phyloP scores from a whole-genome alignment of 441 rosid species.

The Erodium texanum region DNA sequence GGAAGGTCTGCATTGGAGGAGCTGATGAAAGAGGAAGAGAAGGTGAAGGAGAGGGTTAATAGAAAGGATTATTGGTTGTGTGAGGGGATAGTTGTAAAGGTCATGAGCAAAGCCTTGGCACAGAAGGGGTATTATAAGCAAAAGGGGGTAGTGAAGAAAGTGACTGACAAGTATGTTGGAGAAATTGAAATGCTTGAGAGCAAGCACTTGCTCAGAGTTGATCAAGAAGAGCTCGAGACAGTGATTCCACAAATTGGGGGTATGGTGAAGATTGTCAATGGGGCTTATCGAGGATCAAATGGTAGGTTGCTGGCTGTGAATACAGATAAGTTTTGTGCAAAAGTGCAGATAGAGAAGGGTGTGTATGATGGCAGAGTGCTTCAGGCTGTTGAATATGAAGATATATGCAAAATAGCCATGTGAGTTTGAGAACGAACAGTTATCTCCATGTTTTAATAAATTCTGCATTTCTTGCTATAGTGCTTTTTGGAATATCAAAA shows the following conservation, averaged over 20 bases:
- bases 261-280: conserved; percentile 69
- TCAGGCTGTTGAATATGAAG: conserved; percentile 78
- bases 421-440: conserved; percentile 15
- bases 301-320: conserved; percentile 71
- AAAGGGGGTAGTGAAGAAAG: conserved; percentile 72
- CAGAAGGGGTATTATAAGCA: conserved; percentile 84
- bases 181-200: conserved; percentile 77
- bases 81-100: conserved; percentile 79
- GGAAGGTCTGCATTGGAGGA: conserved; percentile 59
- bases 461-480: background rate
- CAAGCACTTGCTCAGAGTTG: conserved; percentile 73
- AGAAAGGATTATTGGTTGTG: conserved; percentile 85
- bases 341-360: conserved; percentile 86
- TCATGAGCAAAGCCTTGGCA: conserved; percentile 71
- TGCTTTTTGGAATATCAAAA: background rate
- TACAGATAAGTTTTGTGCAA: conserved; percentile 76
- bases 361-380: conserved; percentile 80
- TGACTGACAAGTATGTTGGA: conserved; percentile 76
- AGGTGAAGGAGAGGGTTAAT: conserved; percentile 63
- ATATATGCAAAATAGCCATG: conserved; percentile 66
- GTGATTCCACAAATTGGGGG: conserved; percentile 86
- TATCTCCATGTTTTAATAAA: background rate
- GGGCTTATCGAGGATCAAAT: conserved; percentile 70
- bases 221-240: conserved; percentile 92
- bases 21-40: conserved; percentile 88